These are phyloP conservation scores for Teunomyces cretensis DNA, from an alignment of 805 yeast species.

Conservation along the genomic window DNA sequence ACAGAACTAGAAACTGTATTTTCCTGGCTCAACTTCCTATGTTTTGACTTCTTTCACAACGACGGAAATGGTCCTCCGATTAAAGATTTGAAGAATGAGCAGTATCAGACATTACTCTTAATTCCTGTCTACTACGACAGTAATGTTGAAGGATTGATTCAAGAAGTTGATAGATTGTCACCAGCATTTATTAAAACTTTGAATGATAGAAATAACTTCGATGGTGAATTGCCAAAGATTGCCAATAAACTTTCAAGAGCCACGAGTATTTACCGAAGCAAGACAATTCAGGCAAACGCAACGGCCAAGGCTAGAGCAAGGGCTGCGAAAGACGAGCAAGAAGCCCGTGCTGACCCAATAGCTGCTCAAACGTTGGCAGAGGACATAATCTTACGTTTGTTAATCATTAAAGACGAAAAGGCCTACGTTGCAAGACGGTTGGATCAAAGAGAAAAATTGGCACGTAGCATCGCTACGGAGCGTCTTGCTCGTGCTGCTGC, in stretches of 20 bases:
- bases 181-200: slow-evolving; percentile 52
- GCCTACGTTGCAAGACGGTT: slow-evolving; percentile 59
- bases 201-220: slow-evolving; percentile 48
- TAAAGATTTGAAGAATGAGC: slow-evolving; percentile 57
- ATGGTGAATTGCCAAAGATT: slow-evolving; percentile 13
- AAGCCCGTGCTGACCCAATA: slow-evolving; percentile 37
- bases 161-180: slow-evolving; percentile 59
- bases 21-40: slow-evolving; percentile 65
- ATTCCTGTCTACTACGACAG: slow-evolving; percentile 67
- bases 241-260: slow-evolving; percentile 23
- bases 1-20: slow-evolving; percentile 67
- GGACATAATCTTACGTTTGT: slow-evolving; percentile 68
- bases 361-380: slow-evolving; percentile 50
- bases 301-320: slow-evolving; percentile 54
- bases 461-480: slow-evolving; percentile 56
- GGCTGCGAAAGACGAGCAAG: slow-evolving; percentile 21
- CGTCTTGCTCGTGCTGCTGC: slow-evolving; percentile 48
- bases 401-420: slow-evolving; percentile 64
- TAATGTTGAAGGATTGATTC: slow-evolving; percentile 44
- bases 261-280: slow-evolving; percentile 56
- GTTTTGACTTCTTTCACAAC: slow-evolving; percentile 74
- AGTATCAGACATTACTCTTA: slow-evolving; percentile 62
- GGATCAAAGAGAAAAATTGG: slow-evolving; percentile 59
- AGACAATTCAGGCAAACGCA: slow-evolving; percentile 72
- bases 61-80: slow-evolving; percentile 80